Evolutionary conservation across 148 eudicot species (phyloP).

Genomic region (Simmondsia chinensis): DNA sequence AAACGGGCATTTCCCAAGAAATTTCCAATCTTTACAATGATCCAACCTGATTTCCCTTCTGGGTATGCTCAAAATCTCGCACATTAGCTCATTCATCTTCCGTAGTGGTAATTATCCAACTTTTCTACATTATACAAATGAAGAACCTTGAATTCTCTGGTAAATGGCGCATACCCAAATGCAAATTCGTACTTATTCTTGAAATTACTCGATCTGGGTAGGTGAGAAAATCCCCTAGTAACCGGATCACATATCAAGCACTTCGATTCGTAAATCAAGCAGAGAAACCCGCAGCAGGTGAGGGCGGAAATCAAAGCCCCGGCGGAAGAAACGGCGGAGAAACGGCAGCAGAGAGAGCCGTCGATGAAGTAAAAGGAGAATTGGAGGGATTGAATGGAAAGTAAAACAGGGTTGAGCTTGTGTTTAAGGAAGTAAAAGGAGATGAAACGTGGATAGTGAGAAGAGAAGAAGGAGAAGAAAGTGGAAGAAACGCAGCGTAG

Average conservation of each 20-base stretch:
- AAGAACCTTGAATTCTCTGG: slow-evolving; percentile 15
- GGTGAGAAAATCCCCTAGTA: slow-evolving; percentile 5
- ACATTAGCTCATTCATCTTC: slow-evolving; percentile 15
- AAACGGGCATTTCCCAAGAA: slow-evolving; percentile 24
- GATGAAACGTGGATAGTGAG: slow-evolving; percentile 18
- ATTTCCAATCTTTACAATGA: slow-evolving; percentile 12
- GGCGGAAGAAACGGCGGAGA: slow-evolving; percentile 9
- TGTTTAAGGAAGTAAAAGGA: slow-evolving; percentile 22
- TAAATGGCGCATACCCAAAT: slow-evolving; percentile 15
- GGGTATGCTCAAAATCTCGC: slow-evolving; percentile 20
- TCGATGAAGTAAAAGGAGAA: slow-evolving; percentile 18
- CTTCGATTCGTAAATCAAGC: slow-evolving; percentile 13
- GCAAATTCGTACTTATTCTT: slow-evolving; percentile 15
- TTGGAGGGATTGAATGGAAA: slow-evolving; percentile 12
- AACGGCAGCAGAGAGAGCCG: slow-evolving; percentile 13
- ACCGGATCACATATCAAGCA: slow-evolving; percentile 21
- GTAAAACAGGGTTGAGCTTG: slow-evolving; percentile 22
- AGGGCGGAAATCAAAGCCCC: slow-evolving; percentile 11
- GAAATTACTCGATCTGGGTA: slow-evolving; percentile 15
- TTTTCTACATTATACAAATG: slow-evolving; percentile 20
- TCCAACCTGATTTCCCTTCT: slow-evolving; percentile 8
- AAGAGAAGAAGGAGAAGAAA: slow-evolving; percentile 8
- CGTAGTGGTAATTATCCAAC: slow-evolving; percentile 28
- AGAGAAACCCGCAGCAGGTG: slow-evolving; percentile 19
- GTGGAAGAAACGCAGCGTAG: slow-evolving; percentile 16